Conservation (phyloP, 208 protist species). For the Trypanosoma rangeli region DNA sequence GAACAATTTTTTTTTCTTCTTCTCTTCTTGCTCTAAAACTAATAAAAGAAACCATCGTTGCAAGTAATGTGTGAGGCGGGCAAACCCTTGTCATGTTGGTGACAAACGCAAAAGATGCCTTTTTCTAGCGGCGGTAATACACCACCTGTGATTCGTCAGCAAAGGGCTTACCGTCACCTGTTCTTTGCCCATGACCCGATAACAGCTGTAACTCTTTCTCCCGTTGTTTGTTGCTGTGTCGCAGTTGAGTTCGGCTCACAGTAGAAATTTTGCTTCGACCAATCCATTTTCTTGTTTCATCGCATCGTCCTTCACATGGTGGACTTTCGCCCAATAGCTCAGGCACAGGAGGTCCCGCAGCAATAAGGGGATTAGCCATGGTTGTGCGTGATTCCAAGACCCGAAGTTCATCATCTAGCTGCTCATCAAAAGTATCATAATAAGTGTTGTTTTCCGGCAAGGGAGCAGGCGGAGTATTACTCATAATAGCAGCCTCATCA, state of each 20-base stretch:
- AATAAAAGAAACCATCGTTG: conserved; percentile 7
- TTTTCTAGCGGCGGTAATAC: conserved; percentile 63
- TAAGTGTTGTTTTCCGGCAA: conserved; percentile 33
- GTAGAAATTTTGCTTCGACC: conserved; percentile 1
- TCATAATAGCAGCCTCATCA: background rate
- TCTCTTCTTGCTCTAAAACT: too few relatives aligned
- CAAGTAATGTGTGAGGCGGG: background rate
- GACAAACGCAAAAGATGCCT: background rate
- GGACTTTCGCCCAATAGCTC: conserved; percentile 37
- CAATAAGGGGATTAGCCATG: conserved; percentile 12
- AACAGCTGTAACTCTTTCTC: conserved; percentile 1
- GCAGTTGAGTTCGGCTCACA: conserved; percentile 23
- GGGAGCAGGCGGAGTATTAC: background rate
- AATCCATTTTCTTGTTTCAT: conserved; percentile 14
- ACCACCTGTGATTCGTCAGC: conserved; percentile 74
- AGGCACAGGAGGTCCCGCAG: background rate
- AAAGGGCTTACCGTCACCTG: background rate
- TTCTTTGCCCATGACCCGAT: background rate
- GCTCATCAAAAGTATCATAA: conserved; percentile 67
- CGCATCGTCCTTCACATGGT: background rate
- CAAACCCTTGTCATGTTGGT: background rate
- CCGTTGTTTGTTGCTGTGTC: background rate
- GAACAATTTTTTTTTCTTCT: too few relatives aligned
- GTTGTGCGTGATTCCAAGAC: conserved; percentile 44
- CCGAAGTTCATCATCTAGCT: conserved; percentile 51